Evolutionary conservation across 2,329 filamentous ascomycete species (phyloP).

Genomic region (Alternaria incomplexa): DNA sequence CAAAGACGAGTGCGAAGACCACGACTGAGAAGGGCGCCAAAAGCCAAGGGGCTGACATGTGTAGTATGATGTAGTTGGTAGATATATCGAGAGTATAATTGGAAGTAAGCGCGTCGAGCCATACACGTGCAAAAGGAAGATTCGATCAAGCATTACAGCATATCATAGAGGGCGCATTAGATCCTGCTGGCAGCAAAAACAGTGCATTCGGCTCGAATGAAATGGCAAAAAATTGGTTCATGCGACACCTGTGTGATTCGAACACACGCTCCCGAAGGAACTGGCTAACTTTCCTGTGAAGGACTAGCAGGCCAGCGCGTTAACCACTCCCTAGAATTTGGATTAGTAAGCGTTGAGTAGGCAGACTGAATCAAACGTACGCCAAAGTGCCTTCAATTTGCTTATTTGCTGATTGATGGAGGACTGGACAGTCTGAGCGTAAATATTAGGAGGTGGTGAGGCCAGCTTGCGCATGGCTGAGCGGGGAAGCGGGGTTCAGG

Average conservation of each 20-base stretch:
- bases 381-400: conserved; percentile 8
- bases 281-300: conserved; percentile 25
- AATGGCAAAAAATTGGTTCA: conserved; percentile 11
- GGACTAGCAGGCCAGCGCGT: conserved; percentile 36
- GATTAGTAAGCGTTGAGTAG: background rate
- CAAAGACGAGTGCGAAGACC: conserved; percentile 63
- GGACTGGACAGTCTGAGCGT: background rate
- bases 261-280: conserved; percentile 39
- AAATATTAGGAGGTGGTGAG: background rate
- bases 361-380: background rate
- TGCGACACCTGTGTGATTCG: conserved; percentile 37
- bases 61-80: conserved; percentile 10
- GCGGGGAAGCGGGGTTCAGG: background rate
- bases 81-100: background rate
- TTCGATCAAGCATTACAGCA: background rate
- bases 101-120: background rate
- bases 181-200: background rate
- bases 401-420: conserved; percentile 3
- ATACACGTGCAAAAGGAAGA: background rate
- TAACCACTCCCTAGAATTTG: conserved; percentile 22
- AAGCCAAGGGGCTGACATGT: conserved; percentile 45
- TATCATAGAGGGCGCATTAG: no score
- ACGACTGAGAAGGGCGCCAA: conserved; percentile 62
- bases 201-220: background rate
- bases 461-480: background rate